Evolutionary conservation across 129 eudicot species (phyloP).

Genomic region (Ambrosia artemisiifolia): DNA sequence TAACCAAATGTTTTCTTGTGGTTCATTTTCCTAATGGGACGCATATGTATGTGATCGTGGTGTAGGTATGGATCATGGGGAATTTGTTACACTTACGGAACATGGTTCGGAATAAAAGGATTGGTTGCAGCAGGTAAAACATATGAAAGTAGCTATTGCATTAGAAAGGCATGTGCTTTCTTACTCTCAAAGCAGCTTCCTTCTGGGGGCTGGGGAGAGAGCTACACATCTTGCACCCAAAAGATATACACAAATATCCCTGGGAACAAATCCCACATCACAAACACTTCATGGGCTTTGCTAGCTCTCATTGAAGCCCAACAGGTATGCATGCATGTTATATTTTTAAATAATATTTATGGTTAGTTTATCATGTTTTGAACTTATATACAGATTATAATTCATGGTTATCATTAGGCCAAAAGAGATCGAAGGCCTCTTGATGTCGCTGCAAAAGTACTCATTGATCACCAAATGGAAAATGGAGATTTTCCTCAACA

Average conservation of each 20-base stretch:
- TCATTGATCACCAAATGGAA: slow-evolving; percentile 61
- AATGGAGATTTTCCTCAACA: slow-evolving; percentile 78
- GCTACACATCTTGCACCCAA: slow-evolving; percentile 50
- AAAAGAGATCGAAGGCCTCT: slow-evolving; percentile 54
- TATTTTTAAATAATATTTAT: not conserved
- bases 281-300: slow-evolving; percentile 79
- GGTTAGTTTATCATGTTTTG: not conserved
- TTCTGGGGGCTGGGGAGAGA: slow-evolving; percentile 88
- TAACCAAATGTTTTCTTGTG: not conserved
- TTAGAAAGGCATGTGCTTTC: slow-evolving; percentile 66
- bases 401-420: slow-evolving; percentile 33
- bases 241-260: slow-evolving; percentile 52
- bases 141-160: slow-evolving; percentile 32
- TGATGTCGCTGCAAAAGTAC: slow-evolving; percentile 57
- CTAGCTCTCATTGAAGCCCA: slow-evolving; percentile 68
- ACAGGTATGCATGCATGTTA: slow-evolving; percentile 40
- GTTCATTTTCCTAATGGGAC: not conserved
- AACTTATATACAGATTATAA: not conserved
- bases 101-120: slow-evolving; percentile 79
- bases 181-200: slow-evolving; percentile 56
- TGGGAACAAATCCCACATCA: slow-evolving; percentile 46
- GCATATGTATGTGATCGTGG: not conserved
- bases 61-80: slow-evolving; percentile 82
- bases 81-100: slow-evolving; percentile 78
- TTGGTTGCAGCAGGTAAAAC: slow-evolving; percentile 48